Evolutionary conservation across 345 rosid genomes (phyloP), one percentile per base, ranked within the genome.

Genomic region (Viola odorata): DNA sequence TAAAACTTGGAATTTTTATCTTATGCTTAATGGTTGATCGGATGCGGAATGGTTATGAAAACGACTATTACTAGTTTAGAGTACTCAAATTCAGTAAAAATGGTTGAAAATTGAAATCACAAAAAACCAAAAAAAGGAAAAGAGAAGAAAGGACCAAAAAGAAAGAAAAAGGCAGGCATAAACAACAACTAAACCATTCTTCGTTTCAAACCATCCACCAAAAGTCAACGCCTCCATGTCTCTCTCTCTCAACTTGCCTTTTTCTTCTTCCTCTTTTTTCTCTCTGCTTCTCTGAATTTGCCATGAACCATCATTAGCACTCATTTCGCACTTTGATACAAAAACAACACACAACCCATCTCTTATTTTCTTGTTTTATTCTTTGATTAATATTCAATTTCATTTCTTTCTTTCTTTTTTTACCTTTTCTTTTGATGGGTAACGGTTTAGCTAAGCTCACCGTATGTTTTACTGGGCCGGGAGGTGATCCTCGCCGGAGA

Each of bases 401-500:
- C 41, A 32, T 8, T 50, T 23, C 8, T 12, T 10, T 41, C 23
- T 4, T 5, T 16, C n/a, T 8, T 45, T 13, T 45, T 12, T 2
- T 41, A 55, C 8, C 17, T 37, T 11, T 57, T 53, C 36, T 45
- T 37, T 9, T 6, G 37, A 92, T 94, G 99, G 99, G 99, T 61
- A 92, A 87, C 82, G 91, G 92, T 52, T 32, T 82, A 8, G 85
- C 83, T 5, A 92, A 87, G 69, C 76, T 92, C 12, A 86, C 74
- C 23, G 63, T 74, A 50, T 92, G 99, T 74, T 87, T 87, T 84
- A 80, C 85, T 70, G 83, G 32, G 32, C 32, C 32, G 32, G 32
- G 86, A 45, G 73, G 64, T 32, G 88, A 71, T 16, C 74, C 10
- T 57, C 83, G 75, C 60, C 76, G 78, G 57, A 53, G 87, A 17